Evolutionary conservation across 805 yeast species (phyloP).

Genomic region (Cyberlindnera suaveolens): DNA sequence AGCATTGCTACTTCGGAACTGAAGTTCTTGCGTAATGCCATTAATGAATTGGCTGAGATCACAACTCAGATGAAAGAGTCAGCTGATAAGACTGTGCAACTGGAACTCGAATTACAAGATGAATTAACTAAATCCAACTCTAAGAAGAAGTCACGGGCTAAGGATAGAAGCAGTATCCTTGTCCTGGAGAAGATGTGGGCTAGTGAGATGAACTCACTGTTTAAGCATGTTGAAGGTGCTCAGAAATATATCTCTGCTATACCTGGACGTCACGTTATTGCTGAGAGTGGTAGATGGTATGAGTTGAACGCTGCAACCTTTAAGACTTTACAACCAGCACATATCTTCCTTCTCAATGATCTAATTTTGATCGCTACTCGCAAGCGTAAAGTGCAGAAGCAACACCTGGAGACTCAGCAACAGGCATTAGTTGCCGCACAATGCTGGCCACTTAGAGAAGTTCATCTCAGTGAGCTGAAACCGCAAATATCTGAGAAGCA

Average conservation of each 20-base stretch:
- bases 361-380: constrained; percentile 67
- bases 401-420: constrained; percentile 25
- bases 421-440: constrained; percentile 57
- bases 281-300: constrained; percentile 80
- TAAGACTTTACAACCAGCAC: constrained; percentile 72
- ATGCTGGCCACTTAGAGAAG: constrained; percentile 71
- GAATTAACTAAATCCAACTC: constrained; percentile 13
- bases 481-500: constrained; percentile 16
- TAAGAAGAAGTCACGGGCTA: constrained; percentile 44
- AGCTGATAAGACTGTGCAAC: constrained; percentile 50
- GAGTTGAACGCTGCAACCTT: constrained; percentile 82
- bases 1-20: constrained; percentile 60
- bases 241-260: constrained; percentile 67
- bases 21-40: constrained; percentile 50
- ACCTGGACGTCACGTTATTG: constrained; percentile 75
- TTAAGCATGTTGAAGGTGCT: constrained; percentile 87
- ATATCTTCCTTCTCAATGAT: constrained; percentile 73
- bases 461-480: constrained; percentile 27
- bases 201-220: constrained; percentile 58
- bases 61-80: constrained; percentile 52
- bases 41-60: constrained; percentile 55
- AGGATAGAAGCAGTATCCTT: constrained; percentile 63
- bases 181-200: constrained; percentile 82
- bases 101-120: constrained; percentile 31
- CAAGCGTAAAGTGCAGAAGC: constrained; percentile 29